These are phyloP conservation scores for Zalaria obscura DNA, from an alignment of 2,329 filamentous ascomycete species.

Conservation along the genomic window DNA sequence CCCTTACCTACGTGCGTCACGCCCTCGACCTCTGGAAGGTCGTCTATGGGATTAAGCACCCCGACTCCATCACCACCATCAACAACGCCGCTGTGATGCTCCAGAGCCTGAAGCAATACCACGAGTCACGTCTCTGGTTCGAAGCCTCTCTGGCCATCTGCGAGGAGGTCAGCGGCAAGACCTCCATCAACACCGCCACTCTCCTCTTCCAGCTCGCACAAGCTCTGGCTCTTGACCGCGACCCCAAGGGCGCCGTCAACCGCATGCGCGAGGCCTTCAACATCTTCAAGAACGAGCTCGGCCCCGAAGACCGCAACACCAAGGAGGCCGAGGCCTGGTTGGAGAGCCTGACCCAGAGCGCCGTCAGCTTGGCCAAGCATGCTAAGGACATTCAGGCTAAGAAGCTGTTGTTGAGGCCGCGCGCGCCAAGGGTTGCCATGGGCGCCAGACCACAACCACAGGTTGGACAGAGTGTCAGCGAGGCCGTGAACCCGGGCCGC, in stretches of 20 bases:
- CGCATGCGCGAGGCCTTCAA: slow-evolving; percentile 95
- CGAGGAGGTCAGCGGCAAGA: slow-evolving; percentile 75
- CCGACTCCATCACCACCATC: slow-evolving; percentile 94
- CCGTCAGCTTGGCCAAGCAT: slow-evolving; percentile 86
- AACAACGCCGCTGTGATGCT: slow-evolving; percentile 99
- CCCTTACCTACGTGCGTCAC: slow-evolving; percentile 81
- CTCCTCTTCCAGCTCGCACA: slow-evolving; percentile 95
- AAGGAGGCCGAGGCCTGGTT: slow-evolving; percentile 97
- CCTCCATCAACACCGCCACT: slow-evolving; percentile 85
- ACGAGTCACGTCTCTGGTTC: slow-evolving; percentile 92
- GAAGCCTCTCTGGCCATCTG: slow-evolving; percentile 66
- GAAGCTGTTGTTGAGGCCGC: slow-evolving; percentile 12
- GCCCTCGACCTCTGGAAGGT: slow-evolving; percentile 93
- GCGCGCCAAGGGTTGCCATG: slow-evolving; percentile 39
- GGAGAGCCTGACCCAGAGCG: slow-evolving; percentile 88
- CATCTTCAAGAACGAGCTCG: slow-evolving; percentile 80
- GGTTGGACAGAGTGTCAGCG: slow-evolving; percentile 36
- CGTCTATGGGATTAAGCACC: slow-evolving; percentile 85
- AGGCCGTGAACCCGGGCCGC: slow-evolving; percentile 1
- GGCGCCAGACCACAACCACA: slow-evolving; percentile 48
- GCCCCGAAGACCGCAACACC: slow-evolving; percentile 86
- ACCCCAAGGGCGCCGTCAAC: slow-evolving; percentile 79
- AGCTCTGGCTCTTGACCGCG: slow-evolving; percentile 85
- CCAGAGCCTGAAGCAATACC: slow-evolving; percentile 85
- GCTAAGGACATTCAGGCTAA: slow-evolving; percentile 73